These are phyloP conservation scores for Eucommia ulmoides DNA, from an alignment of 257 asterid species.

Conservation along the genomic window DNA sequence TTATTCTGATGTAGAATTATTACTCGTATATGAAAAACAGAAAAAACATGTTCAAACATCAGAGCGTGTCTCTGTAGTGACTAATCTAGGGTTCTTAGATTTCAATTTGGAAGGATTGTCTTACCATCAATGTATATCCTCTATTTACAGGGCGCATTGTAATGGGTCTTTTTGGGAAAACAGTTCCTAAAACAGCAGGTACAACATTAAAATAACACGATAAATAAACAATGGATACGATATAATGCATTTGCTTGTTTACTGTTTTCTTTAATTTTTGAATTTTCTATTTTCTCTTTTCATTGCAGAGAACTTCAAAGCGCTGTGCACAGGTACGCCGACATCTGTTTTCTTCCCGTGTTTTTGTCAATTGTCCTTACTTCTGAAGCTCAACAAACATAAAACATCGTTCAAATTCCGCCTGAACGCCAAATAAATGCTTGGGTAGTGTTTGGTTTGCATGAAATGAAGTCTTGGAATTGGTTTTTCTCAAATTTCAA, in stretches of 20 bases:
- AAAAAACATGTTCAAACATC: not conserved
- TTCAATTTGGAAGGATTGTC: not conserved
- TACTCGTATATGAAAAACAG: not conserved
- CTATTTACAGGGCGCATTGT: conserved; percentile 8
- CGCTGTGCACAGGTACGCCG: conserved; percentile 73
- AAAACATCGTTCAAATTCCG: too few relatives aligned
- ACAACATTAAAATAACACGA: conserved; percentile 12
- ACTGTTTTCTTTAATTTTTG: conserved; percentile 4
- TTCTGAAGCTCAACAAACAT: too few relatives aligned
- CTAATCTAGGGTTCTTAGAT: not conserved
- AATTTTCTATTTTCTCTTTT: conserved; percentile 12
- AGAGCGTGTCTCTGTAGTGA: not conserved
- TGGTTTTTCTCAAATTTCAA: too few relatives aligned
- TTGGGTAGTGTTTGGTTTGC: too few relatives aligned
- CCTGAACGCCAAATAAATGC: too few relatives aligned
- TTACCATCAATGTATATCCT: not conserved
- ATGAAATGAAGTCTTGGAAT: too few relatives aligned
- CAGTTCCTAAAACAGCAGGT: conserved; percentile 74
- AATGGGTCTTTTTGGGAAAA: not conserved
- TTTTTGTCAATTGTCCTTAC: too few relatives aligned
- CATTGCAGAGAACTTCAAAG: conserved; percentile 85
- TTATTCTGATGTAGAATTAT: not conserved
- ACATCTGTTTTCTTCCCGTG: not conserved
- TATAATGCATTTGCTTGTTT: too few relatives aligned
- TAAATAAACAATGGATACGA: too few relatives aligned